These are phyloP conservation scores for Ajuga reptans DNA, from an alignment of 305 asterid genomes.

Conservation along the genomic window DNA sequence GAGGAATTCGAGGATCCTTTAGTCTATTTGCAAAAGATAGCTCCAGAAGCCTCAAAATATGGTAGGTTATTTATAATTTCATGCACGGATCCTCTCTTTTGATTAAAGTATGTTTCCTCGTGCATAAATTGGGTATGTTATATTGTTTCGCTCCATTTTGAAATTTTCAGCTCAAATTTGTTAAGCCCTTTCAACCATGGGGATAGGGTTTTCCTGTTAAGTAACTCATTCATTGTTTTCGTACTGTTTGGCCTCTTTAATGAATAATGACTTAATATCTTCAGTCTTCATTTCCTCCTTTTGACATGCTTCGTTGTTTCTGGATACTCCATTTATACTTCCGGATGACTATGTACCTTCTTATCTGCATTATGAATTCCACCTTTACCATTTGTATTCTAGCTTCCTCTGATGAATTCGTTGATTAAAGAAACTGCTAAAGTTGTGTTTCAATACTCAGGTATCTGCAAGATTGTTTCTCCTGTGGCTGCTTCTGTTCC, in stretches of 20 bases:
- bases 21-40: constrained; percentile 75
- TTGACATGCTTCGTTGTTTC: background rate
- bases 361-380: background rate
- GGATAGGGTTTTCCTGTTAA: background rate
- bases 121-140: constrained; percentile 3
- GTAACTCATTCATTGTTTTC: background rate
- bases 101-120: background rate
- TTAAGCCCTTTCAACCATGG: background rate
- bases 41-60: constrained; percentile 89
- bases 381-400: background rate
- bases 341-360: background rate
- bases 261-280: constrained; percentile 1
- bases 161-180: background rate
- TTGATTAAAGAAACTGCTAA: constrained; percentile 19
- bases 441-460: constrained; percentile 32
- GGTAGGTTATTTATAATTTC: constrained; percentile 35
- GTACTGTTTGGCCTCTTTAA: constrained; percentile 3
- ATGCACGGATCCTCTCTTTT: constrained; percentile 5
- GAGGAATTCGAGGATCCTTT: constrained; percentile 93
- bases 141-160: background rate
- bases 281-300: background rate
- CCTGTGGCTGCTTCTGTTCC: constrained; percentile 82
- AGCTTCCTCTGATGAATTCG: background rate
- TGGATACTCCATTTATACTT: background rate
- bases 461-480: constrained; percentile 89